Evolutionary conservation across 2,329 filamentous ascomycete genomes (phyloP).

Genomic region (Dothistroma pini): DNA sequence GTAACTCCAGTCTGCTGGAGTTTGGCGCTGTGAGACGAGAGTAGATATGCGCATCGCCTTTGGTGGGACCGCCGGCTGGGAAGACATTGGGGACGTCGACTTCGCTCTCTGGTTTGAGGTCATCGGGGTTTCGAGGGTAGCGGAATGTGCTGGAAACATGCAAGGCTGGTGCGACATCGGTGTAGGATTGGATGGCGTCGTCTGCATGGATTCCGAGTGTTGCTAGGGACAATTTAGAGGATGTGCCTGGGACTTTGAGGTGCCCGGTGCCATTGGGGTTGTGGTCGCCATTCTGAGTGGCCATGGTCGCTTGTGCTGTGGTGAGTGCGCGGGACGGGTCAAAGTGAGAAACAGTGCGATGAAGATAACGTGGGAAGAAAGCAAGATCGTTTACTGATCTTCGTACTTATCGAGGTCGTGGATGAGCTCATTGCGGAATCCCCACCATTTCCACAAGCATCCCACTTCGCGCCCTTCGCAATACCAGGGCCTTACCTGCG

Average conservation of each 20-base stretch:
- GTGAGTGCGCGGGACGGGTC: neutral
- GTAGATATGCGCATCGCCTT: slow-evolving; percentile 70
- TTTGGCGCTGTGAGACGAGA: slow-evolving; percentile 76
- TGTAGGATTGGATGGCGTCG: slow-evolving; percentile 34
- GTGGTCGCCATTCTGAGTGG: neutral
- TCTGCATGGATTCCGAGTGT: slow-evolving; percentile 36
- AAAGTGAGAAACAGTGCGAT: neutral
- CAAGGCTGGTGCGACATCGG: slow-evolving; percentile 81
- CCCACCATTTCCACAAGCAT: neutral
- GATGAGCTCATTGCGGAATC: neutral
- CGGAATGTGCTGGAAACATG: slow-evolving; percentile 91
- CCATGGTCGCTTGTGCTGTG: neutral
- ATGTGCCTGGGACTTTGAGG: slow-evolving; percentile 7
- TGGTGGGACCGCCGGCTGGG: slow-evolving; percentile 38
- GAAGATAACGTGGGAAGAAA: neutral
- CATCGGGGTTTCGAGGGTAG: slow-evolving; percentile 67
- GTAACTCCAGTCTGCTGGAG: slow-evolving; percentile 76
- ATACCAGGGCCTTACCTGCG: neutral
- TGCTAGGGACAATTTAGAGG: slow-evolving; percentile 26
- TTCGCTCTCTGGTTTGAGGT: slow-evolving; percentile 45
- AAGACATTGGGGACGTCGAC: slow-evolving; percentile 21
- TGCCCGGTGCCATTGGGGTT: slow-evolving; percentile 21
- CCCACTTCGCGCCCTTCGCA: neutral
- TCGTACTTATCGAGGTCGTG: neutral
- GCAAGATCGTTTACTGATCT: neutral